Evolutionary conservation across 2,329 filamentous ascomycete genomes (phyloP), one percentile per base, ranked within the genome.

Genomic region (Lasiodiplodia sp.): DNA sequence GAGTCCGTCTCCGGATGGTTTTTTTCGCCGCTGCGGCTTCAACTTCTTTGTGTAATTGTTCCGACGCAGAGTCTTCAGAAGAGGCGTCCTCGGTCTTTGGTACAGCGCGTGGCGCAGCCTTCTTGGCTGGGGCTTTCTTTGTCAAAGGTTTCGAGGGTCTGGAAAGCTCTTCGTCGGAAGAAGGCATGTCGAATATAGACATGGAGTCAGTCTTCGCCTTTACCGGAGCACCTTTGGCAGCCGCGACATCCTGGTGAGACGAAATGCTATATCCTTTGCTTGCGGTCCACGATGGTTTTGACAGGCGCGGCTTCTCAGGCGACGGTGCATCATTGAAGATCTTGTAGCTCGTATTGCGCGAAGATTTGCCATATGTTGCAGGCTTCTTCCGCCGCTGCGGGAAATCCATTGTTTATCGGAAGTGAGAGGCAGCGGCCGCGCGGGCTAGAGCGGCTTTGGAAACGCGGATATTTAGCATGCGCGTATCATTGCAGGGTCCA

Each of bases 171-270:
- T 79, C 78, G 14, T 70, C 70, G 12, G 70, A 71, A 5, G 58
- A 79, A 4, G 82, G 82, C 23, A 84, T 77, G 70, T 85, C 82
- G 71, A 83, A 85, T 21, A 80, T 72, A 57, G 66, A 62, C 23
- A 55, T 51, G 31, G 53, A 49, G 34, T 68, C 66, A 28, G 53
- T 34, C 55, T 60, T 58, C 18, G 65, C 18, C 38, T 40, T 67
- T 16, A 31, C 44, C 21, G 28, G 16, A 5, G 16, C 44, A 21
- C 44, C 25, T 28, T 31, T 56, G n/a, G 60, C 31, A 12, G 47
- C 23, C 31, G 60, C 47, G 47, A 52, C 60, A 64, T 51, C 37
- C 21, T 57, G 47, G 16, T 21, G 16, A 21, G 64, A 62, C 38
- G 57, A 31, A 16, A 31, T n/a, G 31, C 23, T 49, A 25, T 23